Evolutionary conservation across 805 yeast genomes (phyloP), one percentile per base, ranked within the genome.

Genomic region (Yamadazyma takamatsuzukensis): DNA sequence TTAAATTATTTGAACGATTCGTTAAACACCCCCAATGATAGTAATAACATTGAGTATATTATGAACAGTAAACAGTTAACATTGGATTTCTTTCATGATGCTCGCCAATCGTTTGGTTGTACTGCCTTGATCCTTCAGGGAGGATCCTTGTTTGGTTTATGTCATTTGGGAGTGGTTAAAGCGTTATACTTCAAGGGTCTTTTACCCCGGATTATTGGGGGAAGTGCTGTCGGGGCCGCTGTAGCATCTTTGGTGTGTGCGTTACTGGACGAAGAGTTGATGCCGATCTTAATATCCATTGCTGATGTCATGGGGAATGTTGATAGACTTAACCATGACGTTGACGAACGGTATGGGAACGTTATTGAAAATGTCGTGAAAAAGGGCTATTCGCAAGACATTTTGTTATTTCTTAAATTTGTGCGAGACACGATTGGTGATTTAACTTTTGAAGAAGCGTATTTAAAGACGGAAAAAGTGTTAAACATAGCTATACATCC

Each of bases 121-220:
- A 87, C 97, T 0, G 97, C 97, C 0, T 65, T 93, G 36, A 76
- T 90, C 23, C 64, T 93, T 16, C 97, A 93, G 58, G 98, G 98
- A 18, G 97, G 98, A 2, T 83, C 97, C 0, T 61, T 93, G 15
- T 93, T 90, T 61, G 97, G 98, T 0, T 63, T 93, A 40, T 89
- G 95, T 48, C 98, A 93, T 56, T 53, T 93, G 21, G 98, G 98
- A 2, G 96, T 89, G 1, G 84, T 90, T 6, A 82, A 83, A 41
- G 90, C 93, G 0, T 64, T 93, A n/a, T 74, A 81, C 39, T 72
- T 73, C 43, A 78, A 82, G 41, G 81, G 83, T 1, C 60, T 89
- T 23, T 64, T 93, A 32, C 98, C 98, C 0, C 64, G 83, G 25
- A 83, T 93, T 2, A 77, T 90, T 15, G 84, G 90, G 5, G 98